Evolutionary conservation across 2,329 filamentous ascomycete species (phyloP), one percentile per base, ranked within the genome.

Genomic region (Rutstroemia sp.): DNA sequence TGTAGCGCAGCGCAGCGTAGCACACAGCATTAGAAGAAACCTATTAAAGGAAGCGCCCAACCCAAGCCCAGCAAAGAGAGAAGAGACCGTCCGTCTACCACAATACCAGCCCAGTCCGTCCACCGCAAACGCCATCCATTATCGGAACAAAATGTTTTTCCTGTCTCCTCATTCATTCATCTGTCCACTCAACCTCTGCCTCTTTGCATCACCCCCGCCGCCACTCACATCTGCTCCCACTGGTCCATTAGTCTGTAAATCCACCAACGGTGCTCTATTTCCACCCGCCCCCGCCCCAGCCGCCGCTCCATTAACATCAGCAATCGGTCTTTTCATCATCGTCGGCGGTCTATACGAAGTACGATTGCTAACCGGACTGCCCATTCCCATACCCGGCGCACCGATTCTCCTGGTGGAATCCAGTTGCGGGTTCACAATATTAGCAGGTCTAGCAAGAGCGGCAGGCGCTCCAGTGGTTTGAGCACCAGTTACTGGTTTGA

Each of bases 261-360:
- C 66, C 19, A 55, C 58, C 51, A 70, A 56, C n/a, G 67, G 63
- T 7, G 60, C 34, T 50, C 67, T 66, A 21, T 41, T 47, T 14
- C 27, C 27, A 9, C 27, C 27, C 2, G 27, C 27, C 3, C 27
- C 27, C 9, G 27, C 27, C 27, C 27, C 23, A 23, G 30, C 42
- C 19, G 56, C 48, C 27, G 39, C 46, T n/a, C n/a, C 44, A 30
- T 46, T 19, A 10, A 46, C 21, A 42, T 34, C 51, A 52, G 64
- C 63, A 34, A 62, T 57, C 4, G 64, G 60, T 45, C 68, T 64
- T 53, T 69, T 70, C 72, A 84, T 70, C 72, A 84, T 79, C 0
- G 80, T 82, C 1, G 78, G 79, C 10, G 81, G 81, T 16, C 77
- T 77, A 61, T 84, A 86, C 61, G 77, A 76, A n/a, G 74, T 73